These are phyloP conservation scores for Hericium rajendrae DNA, from an alignment of 768 basidiomycete species.

Conservation along the genomic window DNA sequence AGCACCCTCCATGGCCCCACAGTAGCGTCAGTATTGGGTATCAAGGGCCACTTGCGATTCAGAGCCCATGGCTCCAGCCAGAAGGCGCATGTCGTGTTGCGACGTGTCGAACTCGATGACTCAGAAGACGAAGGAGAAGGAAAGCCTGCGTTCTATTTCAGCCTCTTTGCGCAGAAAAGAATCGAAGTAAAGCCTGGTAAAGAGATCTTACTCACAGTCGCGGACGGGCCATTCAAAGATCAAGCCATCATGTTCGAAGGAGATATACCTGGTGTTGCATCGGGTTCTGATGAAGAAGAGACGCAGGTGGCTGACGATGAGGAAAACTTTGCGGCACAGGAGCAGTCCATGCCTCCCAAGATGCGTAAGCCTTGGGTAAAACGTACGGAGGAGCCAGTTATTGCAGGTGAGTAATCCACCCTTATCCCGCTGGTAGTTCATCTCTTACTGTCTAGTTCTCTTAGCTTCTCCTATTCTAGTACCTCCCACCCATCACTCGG, in stretches of 20 bases:
- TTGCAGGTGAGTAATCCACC: background rate
- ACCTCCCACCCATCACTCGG: conserved; percentile 22
- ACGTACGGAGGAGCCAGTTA: conserved; percentile 26
- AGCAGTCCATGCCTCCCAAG: conserved; percentile 47
- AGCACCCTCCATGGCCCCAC: conserved; percentile 16
- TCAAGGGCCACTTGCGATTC: conserved; percentile 55
- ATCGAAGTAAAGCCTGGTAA: conserved; percentile 65
- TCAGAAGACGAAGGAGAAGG: conserved; percentile 32
- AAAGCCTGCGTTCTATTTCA: conserved; percentile 39
- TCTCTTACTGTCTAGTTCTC: background rate
- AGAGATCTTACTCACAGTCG: conserved; percentile 55
- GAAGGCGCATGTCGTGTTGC: conserved; percentile 59
- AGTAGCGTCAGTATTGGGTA: conserved; percentile 48
- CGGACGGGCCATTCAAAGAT: conserved; percentile 45
- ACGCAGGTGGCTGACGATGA: conserved; percentile 33
- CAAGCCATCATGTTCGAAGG: conserved; percentile 51
- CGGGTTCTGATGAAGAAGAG: conserved; percentile 31
- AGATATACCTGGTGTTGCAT: conserved; percentile 25
- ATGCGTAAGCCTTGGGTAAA: conserved; percentile 54
- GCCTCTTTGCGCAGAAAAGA: conserved; percentile 57
- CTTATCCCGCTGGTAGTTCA: background rate
- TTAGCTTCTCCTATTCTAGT: background rate
- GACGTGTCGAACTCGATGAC: conserved; percentile 47
- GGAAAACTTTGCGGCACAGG: conserved; percentile 20
- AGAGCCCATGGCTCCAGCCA: conserved; percentile 56